Evolutionary conservation across 768 basidiomycete genomes (phyloP).

Genomic region (Amanita thiersii): DNA sequence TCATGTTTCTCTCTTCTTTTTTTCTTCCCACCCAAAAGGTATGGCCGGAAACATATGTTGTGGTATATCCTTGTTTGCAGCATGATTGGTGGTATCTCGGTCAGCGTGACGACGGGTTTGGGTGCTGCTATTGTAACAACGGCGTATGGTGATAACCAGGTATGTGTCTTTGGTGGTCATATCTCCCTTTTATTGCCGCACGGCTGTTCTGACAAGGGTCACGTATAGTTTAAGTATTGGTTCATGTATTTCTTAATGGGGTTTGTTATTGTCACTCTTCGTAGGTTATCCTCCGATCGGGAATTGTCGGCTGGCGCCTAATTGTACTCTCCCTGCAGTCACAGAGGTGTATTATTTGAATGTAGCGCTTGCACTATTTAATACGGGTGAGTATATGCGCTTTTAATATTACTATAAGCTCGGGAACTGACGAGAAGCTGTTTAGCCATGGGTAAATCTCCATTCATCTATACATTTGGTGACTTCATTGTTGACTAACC

Average conservation of each 20-base stretch:
- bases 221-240: slow-evolving; percentile 76
- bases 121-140: slow-evolving; percentile 86
- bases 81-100: slow-evolving; percentile 93
- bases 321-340: slow-evolving; percentile 30
- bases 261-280: slow-evolving; percentile 77
- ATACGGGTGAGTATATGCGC: slow-evolving; percentile 52
- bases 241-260: slow-evolving; percentile 83
- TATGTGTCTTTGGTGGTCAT: slow-evolving; percentile 18
- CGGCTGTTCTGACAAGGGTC: no score
- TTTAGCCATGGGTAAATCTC: slow-evolving; percentile 52
- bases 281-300: slow-evolving; percentile 31
- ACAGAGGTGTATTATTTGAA: slow-evolving; percentile 95
- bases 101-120: slow-evolving; percentile 90
- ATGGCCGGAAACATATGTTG: slow-evolving; percentile 89
- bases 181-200: not conserved
- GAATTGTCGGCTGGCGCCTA: slow-evolving; percentile 10
- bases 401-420: not conserved
- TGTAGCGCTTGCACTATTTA: slow-evolving; percentile 92
- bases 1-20: not conserved
- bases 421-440: slow-evolving; percentile 10
- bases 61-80: slow-evolving; percentile 94
- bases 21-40: slow-evolving; percentile 27
- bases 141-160: slow-evolving; percentile 72
- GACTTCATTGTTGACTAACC: slow-evolving; percentile 13
- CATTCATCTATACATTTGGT: slow-evolving; percentile 7